Evolutionary conservation across 352 stramenopile species (phyloP).

Genomic region (Peronospora tabacina): DNA sequence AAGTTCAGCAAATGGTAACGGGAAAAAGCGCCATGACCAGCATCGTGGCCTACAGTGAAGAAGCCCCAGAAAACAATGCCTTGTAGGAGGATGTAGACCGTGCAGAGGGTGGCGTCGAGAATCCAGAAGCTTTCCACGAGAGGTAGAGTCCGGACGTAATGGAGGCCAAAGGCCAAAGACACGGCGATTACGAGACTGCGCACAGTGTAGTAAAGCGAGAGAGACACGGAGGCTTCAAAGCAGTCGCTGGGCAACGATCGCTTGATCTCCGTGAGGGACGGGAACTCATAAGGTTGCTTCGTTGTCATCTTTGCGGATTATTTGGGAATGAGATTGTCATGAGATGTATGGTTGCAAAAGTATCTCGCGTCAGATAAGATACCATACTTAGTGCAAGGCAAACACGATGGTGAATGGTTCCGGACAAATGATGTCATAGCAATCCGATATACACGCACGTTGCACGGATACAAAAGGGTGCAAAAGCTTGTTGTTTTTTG

Average conservation of each 20-base stretch:
- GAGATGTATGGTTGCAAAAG: slow-evolving; percentile 16
- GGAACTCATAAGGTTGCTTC: slow-evolving; percentile 46
- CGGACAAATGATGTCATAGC: slow-evolving; percentile 14
- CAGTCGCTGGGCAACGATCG: slow-evolving; percentile 56
- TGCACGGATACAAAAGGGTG: neutral
- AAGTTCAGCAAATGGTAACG: slow-evolving; percentile 76
- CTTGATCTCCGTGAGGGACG: slow-evolving; percentile 77
- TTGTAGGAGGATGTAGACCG: slow-evolving; percentile 58
- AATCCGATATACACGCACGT: slow-evolving; percentile 10
- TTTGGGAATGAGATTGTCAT: slow-evolving; percentile 14
- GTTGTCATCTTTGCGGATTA: slow-evolving; percentile 17
- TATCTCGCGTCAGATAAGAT: slow-evolving; percentile 12
- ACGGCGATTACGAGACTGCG: slow-evolving; percentile 45
- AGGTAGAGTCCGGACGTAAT: slow-evolving; percentile 34
- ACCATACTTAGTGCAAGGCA: slow-evolving; percentile 16
- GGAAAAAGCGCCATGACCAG: slow-evolving; percentile 73
- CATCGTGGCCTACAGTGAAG: slow-evolving; percentile 79
- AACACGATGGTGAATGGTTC: slow-evolving; percentile 21
- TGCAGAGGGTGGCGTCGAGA: slow-evolving; percentile 43
- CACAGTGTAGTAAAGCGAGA: slow-evolving; percentile 69
- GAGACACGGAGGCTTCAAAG: slow-evolving; percentile 61
- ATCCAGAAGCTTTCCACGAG: slow-evolving; percentile 28
- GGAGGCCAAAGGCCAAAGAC: slow-evolving; percentile 36
- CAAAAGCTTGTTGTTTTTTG: slow-evolving; percentile 12
- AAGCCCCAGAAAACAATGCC: slow-evolving; percentile 79